Evolutionary conservation across 2,329 filamentous ascomycete species (phyloP).

Genomic region (Pseudomassariella vexata): DNA sequence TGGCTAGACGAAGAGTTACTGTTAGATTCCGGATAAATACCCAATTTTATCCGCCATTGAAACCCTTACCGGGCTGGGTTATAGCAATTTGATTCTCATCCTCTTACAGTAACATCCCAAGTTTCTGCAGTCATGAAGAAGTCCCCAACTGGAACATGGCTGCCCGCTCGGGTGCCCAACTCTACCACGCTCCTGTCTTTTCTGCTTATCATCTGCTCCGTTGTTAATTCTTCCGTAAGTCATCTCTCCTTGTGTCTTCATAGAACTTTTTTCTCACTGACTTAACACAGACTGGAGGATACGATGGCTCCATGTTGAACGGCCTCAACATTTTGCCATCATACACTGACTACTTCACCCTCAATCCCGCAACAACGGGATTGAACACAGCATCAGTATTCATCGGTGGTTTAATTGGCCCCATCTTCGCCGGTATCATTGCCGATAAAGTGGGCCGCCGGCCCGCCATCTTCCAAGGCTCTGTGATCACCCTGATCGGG

Average conservation of each 20-base stretch:
- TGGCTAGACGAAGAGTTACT: too few relatives aligned
- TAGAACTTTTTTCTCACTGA: not conserved
- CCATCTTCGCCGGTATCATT: conserved; percentile 33
- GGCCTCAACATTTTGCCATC: conserved; percentile 51
- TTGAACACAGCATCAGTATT: conserved; percentile 51
- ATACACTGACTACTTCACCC: conserved; percentile 49
- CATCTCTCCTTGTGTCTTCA: not conserved
- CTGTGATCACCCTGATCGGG: conserved; percentile 35
- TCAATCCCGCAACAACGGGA: conserved; percentile 45
- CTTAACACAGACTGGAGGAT: conserved; percentile 23
- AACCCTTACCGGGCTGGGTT: too few relatives aligned
- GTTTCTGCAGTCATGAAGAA: conserved; percentile 29
- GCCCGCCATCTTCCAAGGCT: conserved; percentile 33
- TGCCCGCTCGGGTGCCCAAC: conserved; percentile 40
- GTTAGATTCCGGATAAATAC: too few relatives aligned
- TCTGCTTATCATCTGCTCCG: conserved; percentile 36
- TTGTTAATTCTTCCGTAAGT: conserved; percentile 36
- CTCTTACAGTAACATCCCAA: too few relatives aligned
- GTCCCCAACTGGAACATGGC: conserved; percentile 36
- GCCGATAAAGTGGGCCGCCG: conserved; percentile 37
- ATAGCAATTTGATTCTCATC: too few relatives aligned
- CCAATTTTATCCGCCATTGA: too few relatives aligned
- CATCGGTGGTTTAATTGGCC: conserved; percentile 42
- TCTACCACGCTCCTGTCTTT: conserved; percentile 31
- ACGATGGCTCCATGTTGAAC: conserved; percentile 49